These are phyloP conservation scores for Globisporangium uncinulatum DNA, from an alignment of 352 stramenopile genomes.

Conservation along the genomic window DNA sequence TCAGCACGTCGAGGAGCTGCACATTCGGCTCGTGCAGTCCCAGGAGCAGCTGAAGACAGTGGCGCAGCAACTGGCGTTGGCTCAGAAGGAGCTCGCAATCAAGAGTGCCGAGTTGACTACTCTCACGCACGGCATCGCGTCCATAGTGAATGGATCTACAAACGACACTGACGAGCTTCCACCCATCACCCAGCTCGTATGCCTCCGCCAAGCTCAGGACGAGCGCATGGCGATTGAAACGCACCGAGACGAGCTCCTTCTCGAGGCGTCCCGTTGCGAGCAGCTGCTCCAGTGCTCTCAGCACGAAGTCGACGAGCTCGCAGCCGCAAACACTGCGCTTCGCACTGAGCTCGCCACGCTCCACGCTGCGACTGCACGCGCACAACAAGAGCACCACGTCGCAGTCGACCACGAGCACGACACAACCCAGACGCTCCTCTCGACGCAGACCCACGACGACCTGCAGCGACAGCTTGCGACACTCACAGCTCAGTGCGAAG, in stretches of 20 bases:
- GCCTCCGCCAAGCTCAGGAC: slow-evolving; percentile 17
- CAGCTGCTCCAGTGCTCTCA: slow-evolving; percentile 30
- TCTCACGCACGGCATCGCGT: slow-evolving; percentile 5
- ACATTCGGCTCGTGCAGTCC: slow-evolving; percentile 40
- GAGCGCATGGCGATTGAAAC: slow-evolving; percentile 19
- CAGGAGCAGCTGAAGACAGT: slow-evolving; percentile 26
- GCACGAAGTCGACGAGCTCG: slow-evolving; percentile 27
- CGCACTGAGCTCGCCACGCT: slow-evolving; percentile 25
- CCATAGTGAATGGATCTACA: background rate
- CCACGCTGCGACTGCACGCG: slow-evolving; percentile 21
- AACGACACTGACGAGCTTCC: background rate
- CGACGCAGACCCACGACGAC: slow-evolving; percentile 14
- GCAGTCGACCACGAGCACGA: background rate
- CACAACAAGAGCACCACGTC: slow-evolving; percentile 6
- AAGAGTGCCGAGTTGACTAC: slow-evolving; percentile 6
- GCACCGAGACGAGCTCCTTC: slow-evolving; percentile 33
- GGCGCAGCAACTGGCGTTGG: slow-evolving; percentile 12
- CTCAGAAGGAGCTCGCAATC: slow-evolving; percentile 5
- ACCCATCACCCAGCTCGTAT: slow-evolving; percentile 6
- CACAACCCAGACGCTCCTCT: slow-evolving; percentile 10
- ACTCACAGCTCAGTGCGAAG: slow-evolving; percentile 17
- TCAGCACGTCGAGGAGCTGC: slow-evolving; percentile 49
- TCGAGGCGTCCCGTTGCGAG: slow-evolving; percentile 39
- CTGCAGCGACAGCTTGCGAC: slow-evolving; percentile 18
- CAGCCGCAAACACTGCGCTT: slow-evolving; percentile 22